These are phyloP conservation scores for Penicillium herquei DNA, from an alignment of 495 filamentous ascomycete genomes.

Conservation along the genomic window DNA sequence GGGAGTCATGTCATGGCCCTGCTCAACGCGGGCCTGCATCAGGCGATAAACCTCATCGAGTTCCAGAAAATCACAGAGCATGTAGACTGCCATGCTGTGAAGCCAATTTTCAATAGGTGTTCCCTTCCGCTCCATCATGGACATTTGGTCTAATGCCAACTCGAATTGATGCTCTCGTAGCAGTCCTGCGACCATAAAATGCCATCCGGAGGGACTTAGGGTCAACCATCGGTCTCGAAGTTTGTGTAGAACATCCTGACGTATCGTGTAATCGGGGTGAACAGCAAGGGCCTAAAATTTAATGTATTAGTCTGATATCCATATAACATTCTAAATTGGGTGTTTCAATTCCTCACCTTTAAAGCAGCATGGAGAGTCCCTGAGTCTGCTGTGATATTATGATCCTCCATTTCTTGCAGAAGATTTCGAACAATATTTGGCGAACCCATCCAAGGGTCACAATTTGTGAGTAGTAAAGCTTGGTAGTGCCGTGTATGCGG, in stretches of 20 bases:
- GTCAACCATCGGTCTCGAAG: slow-evolving; percentile 65
- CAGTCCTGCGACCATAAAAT: slow-evolving; percentile 68
- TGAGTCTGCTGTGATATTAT: slow-evolving; percentile 58
- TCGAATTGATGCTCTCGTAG: slow-evolving; percentile 81
- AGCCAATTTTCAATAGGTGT: slow-evolving; percentile 65
- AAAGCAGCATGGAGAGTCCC: slow-evolving; percentile 69
- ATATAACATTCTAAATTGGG: neutral
- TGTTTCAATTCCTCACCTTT: slow-evolving; percentile 49
- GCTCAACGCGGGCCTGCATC: slow-evolving; percentile 52
- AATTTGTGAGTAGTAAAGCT: slow-evolving; percentile 69
- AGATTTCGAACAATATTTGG: slow-evolving; percentile 57
- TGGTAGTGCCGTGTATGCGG: slow-evolving; percentile 70
- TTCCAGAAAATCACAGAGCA: slow-evolving; percentile 66
- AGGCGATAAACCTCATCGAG: slow-evolving; percentile 71
- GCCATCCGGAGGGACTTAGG: slow-evolving; percentile 61
- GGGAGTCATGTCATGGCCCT: slow-evolving; percentile 44
- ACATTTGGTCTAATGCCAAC: slow-evolving; percentile 71
- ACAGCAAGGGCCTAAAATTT: slow-evolving; percentile 63
- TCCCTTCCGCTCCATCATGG: slow-evolving; percentile 58
- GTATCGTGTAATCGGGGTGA: slow-evolving; percentile 80
- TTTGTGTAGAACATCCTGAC: slow-evolving; percentile 64
- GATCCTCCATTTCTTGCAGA: slow-evolving; percentile 65
- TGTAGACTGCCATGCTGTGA: slow-evolving; percentile 69
- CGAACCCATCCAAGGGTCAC: slow-evolving; percentile 60
- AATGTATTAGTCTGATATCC: neutral